Conservation (phyloP, 441 rosid species). For the Gossypium lobatum region DNA sequence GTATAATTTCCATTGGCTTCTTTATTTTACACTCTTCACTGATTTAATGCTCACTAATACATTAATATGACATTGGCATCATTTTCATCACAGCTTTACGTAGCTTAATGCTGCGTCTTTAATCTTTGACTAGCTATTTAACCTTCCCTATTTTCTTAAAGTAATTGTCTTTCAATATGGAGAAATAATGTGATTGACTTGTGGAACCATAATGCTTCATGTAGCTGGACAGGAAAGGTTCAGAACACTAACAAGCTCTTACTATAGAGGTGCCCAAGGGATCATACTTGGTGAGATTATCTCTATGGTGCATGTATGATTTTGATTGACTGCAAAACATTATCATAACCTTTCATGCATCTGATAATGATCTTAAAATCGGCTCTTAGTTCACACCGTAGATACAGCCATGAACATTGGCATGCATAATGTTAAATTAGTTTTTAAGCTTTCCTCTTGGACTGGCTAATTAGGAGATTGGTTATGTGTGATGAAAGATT, state of each 20-base stretch:
- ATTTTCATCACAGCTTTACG: too few relatives aligned
- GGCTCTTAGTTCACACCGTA: slow-evolving; percentile 5
- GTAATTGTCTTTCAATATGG: not conserved
- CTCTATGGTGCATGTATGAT: not conserved
- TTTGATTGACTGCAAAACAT: not conserved
- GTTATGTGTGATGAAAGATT: too few relatives aligned
- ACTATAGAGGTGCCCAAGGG: slow-evolving; percentile 90
- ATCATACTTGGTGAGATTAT: slow-evolving; percentile 71
- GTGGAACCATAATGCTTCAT: slow-evolving; percentile 19
- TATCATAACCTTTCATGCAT: not conserved
- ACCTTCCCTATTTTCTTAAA: not conserved
- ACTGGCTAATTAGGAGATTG: not conserved
- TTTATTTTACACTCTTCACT: not conserved
- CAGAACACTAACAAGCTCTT: slow-evolving; percentile 89
- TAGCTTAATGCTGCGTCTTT: not conserved
- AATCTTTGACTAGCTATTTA: not conserved
- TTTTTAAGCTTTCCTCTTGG: not conserved
- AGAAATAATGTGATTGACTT: slow-evolving; percentile 6
- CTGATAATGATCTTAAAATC: not conserved
- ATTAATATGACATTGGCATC: not conserved
- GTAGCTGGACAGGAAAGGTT: slow-evolving; percentile 97
- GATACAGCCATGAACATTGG: not conserved
- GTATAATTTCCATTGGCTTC: not conserved
- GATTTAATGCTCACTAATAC: not conserved
- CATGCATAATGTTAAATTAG: not conserved